A percentile compares a stretch with the other conserved stretches of the same genome.
phyloP scores from a whole-genome alignment of 306 rosid genomes.

The Vigna mungo region DNA sequence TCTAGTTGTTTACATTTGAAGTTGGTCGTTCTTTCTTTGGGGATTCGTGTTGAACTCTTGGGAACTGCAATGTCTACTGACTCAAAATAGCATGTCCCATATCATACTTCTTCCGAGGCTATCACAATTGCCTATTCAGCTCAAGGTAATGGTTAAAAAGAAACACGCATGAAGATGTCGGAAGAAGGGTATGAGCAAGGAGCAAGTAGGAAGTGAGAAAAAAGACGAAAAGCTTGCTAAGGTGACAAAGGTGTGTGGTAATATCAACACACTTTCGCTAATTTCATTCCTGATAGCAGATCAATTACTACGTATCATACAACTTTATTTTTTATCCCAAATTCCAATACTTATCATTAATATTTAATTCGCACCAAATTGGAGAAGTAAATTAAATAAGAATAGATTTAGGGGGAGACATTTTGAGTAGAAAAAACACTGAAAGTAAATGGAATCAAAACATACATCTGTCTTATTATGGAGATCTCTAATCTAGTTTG shows the following conservation, averaged over 20 bases:
- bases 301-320: background rate
- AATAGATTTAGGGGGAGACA: background rate
- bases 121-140: too few species aligned
- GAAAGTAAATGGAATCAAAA: constrained; percentile 24
- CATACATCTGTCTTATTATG: constrained; percentile 36
- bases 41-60: too few species aligned
- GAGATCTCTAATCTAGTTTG: constrained; percentile 33
- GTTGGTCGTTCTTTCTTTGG: too few species aligned
- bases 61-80: too few species aligned
- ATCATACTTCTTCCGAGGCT: too few species aligned
- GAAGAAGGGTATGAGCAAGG: background rate
- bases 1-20: too few species aligned
- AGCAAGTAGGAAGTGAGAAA: background rate
- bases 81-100: too few species aligned
- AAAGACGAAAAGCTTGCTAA: background rate
- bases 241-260: background rate
- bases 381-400: constrained; percentile 4
- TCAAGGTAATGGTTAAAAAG: too few species aligned
- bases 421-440: background rate
- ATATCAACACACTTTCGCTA: background rate
- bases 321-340: constrained; percentile 1
- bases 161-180: background rate
- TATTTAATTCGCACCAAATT: background rate
- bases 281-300: background rate
- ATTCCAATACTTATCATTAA: background rate